Evolutionary conservation across 495 filamentous ascomycete genomes (phyloP), one percentile per base, ranked within the genome.

Genomic region (Penicillium riverlandense): DNA sequence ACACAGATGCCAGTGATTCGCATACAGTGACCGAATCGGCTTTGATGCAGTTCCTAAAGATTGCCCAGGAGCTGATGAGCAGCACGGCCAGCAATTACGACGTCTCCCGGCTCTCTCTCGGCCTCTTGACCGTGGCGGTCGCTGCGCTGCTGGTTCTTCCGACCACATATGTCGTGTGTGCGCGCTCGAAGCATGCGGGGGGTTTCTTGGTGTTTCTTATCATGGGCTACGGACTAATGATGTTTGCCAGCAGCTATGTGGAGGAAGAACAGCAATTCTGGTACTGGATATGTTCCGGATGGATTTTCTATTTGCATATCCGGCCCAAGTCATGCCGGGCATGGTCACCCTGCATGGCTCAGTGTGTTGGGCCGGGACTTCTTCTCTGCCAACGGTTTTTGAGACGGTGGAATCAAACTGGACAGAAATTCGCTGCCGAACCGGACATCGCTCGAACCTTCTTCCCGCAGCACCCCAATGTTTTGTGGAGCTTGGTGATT

Each of bases 201-300:
- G 14, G 52, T 1, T 69, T 72, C 40, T 49, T 70, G 40, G 31
- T 53, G 6, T 41, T 64, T n/a, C 56, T 56, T 44, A 45, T 78
- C 1, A 8, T 83, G 1, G 57, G 77, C 0, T 95, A 96, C 59
- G 79, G 82, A 8, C 59, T 75, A 29, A 90, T 95, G 84, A 97
- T 96, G 89, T 97, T 97, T 65, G 90, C 90, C 28, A 95, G 86
- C 61, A 96, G 90, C 59, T 97, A 89, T 57, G 88, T 99, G 16
- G 92, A 99, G 58, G 92, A 99, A 63, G 92, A 99, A 58, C 92
- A 97, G 16, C 85, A 96, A 49, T 96, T 95, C 62, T 99, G 92
- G 92, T 96, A 97, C 62, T 95, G 90, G 90, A 59, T 78, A 12
- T 79, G 84, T 10, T 82, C 86, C 0, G 83, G 76, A 2, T 99